These are phyloP conservation scores for Pittosporum tobira DNA, from an alignment of 129 eudicot genomes.

Conservation along the genomic window DNA sequence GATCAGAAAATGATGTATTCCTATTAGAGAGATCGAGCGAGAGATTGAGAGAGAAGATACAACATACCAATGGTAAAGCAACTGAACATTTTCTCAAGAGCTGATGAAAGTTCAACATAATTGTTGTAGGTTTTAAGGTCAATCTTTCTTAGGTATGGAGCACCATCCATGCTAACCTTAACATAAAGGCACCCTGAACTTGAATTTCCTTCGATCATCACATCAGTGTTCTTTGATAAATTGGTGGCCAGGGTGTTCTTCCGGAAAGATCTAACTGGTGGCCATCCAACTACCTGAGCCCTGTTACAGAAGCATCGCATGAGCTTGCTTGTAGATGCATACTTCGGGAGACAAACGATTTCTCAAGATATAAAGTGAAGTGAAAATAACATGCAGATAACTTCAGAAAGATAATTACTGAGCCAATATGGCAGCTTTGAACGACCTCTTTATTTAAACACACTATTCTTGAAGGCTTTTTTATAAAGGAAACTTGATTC, in stretches of 20 bases:
- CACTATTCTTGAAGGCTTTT: not conserved
- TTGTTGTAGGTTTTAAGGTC: conserved; percentile 70
- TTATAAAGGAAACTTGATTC: not conserved
- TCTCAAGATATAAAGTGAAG: not conserved
- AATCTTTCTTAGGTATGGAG: conserved; percentile 90
- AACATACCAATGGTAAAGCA: conserved; percentile 84
- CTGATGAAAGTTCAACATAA: conserved; percentile 73
- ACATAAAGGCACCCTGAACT: conserved; percentile 67
- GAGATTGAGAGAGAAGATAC: not conserved
- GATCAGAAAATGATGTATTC: not conserved
- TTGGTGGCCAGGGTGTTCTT: conserved; percentile 81
- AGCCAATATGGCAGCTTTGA: too few species aligned
- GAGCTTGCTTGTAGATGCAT: conserved; percentile 3
- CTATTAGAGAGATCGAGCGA: too few species aligned
- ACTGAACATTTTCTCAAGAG: conserved; percentile 96
- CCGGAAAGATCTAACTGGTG: conserved; percentile 85
- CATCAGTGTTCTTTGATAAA: conserved; percentile 30
- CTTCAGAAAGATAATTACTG: not conserved
- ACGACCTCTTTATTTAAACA: too few species aligned
- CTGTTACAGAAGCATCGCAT: conserved; percentile 27
- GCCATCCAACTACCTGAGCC: conserved; percentile 98
- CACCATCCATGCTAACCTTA: conserved; percentile 99
- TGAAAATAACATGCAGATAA: not conserved
- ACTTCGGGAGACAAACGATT: not conserved
- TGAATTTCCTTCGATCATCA: conserved; percentile 27